phyloP scores from a whole-genome alignment of 129 eudicot species.

The Helianthus tuberosus region DNA sequence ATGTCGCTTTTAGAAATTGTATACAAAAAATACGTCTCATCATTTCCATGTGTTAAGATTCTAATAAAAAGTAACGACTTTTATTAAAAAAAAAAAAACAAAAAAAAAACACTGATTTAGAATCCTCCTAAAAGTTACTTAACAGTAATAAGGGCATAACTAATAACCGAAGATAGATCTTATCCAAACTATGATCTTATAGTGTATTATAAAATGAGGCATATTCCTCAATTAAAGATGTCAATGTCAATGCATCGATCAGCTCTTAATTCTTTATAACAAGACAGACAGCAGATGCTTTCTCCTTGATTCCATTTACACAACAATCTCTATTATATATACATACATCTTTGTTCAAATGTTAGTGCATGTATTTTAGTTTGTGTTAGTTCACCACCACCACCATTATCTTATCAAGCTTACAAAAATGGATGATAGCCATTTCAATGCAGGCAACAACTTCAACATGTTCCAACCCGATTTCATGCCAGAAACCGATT shows the following conservation, averaged over 20 bases:
- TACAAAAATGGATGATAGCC: conserved; percentile 23
- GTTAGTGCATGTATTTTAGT: too few relatives aligned
- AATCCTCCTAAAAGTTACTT: too few relatives aligned
- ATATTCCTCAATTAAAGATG: neutral
- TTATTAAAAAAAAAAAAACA: too few relatives aligned
- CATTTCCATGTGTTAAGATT: too few relatives aligned
- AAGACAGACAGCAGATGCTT: conserved; percentile 17
- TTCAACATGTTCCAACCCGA: conserved; percentile 42
- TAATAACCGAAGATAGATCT: too few relatives aligned
- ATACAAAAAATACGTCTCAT: too few relatives aligned
- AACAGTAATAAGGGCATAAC: too few relatives aligned
- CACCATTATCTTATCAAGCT: neutral
- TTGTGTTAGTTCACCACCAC: neutral
- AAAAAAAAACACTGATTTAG: too few relatives aligned
- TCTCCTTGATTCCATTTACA: conserved; percentile 21
- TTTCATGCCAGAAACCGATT: conserved; percentile 51
- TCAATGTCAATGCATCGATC: conserved; percentile 24
- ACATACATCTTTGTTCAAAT: too few relatives aligned
- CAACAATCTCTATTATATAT: neutral
- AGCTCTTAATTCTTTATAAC: conserved; percentile 5
- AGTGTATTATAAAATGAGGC: neutral
- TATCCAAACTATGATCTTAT: too few relatives aligned
- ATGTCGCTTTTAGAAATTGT: too few relatives aligned
- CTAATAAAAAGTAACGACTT: too few relatives aligned
- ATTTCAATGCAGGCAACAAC: conserved; percentile 5